A percentile compares a stretch with the other conserved stretches of the same genome.
Evolutionary conservation across 257 asterid species (phyloP).

Genomic region (Salvia hispanica): DNA sequence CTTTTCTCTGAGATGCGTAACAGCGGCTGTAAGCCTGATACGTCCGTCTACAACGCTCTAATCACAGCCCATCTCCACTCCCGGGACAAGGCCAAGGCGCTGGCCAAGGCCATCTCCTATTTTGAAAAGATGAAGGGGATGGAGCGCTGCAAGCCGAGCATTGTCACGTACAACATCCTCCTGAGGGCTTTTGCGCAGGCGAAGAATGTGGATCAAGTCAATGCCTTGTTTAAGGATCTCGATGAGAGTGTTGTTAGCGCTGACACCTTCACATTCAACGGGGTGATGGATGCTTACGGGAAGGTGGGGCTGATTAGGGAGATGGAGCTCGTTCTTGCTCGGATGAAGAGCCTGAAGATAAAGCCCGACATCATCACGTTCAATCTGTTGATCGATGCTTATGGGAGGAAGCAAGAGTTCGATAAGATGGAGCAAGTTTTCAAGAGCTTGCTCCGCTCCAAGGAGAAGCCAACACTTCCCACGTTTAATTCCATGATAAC

Average conservation of each 20-base stretch:
- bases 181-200: slow-evolving; percentile 89
- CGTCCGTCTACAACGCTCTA: slow-evolving; percentile 88
- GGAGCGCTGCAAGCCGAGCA: slow-evolving; percentile 77
- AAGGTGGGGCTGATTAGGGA: slow-evolving; percentile 81
- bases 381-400: slow-evolving; percentile 80
- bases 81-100: slow-evolving; percentile 76
- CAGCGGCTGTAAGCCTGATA: slow-evolving; percentile 90
- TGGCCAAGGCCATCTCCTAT: slow-evolving; percentile 73
- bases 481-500: slow-evolving; percentile 94
- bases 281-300: slow-evolving; percentile 98
- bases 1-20: slow-evolving; percentile 98
- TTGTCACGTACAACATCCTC: slow-evolving; percentile 90
- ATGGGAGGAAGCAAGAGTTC: slow-evolving; percentile 87
- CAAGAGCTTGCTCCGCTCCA: slow-evolving; percentile 73
- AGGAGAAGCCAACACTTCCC: slow-evolving; percentile 76
- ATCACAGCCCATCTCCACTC: slow-evolving; percentile 94
- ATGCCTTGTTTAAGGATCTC: slow-evolving; percentile 69
- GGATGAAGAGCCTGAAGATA: slow-evolving; percentile 71
- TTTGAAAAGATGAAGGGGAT: slow-evolving; percentile 86
- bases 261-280: slow-evolving; percentile 85
- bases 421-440: slow-evolving; percentile 97
- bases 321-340: slow-evolving; percentile 78
- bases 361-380: slow-evolving; percentile 85
- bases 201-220: slow-evolving; percentile 64
- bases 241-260: slow-evolving; percentile 67